Evolutionary conservation across 2,329 filamentous ascomycete genomes (phyloP), one percentile per base, ranked within the genome.

Genomic region (Pseudocercospora macadamiae): DNA sequence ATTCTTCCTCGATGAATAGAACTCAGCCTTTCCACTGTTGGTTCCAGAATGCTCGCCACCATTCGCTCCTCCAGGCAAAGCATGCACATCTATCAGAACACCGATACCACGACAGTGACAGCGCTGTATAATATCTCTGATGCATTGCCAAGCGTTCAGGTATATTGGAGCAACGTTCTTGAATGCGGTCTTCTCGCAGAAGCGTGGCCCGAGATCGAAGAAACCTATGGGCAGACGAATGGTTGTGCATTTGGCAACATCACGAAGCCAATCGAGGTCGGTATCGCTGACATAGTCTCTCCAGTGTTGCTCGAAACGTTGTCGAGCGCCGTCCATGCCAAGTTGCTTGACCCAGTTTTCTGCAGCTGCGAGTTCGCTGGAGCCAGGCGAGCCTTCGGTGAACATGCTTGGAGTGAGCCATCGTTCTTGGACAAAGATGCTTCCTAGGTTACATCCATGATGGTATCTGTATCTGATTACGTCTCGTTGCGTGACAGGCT

Each of bases 221-320:
- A 84, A 86, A 2, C 84, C 84, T 53, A 87, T 81, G 0, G 84
- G 84, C 16, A 87, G 69, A n/a, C 84, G 79, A 39, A 87, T 78
- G 14, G 81, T 81, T 3, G 82, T 86, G 64, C 82, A 83, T 52
- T 78, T 80, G 2, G 81, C 83, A 23, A 77, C 73, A 14, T 79
- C 76, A 4, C 73, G 74, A 21, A 87, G 74, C 79, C 81, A 86
- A 14, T 76, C 71, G 19, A 85, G 75, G 64, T 86, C 82, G 0
- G 72, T 71, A 47, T 84, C 79, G 8, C 75, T 77, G 26, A 85
- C 70, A 4, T 80, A 80, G 39, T 75, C 76, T 1, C 69, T 66
- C 83, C 84, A 86, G 59, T 84, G 80, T 3, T 75, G 65, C 71
- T 86, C 80, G 71, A 82, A 85, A 58, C 79, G 80, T 48, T 74